These are phyloP conservation scores for Pestalotiopsis sp. DNA, from an alignment of 2,329 filamentous ascomycete genomes.

Conservation along the genomic window DNA sequence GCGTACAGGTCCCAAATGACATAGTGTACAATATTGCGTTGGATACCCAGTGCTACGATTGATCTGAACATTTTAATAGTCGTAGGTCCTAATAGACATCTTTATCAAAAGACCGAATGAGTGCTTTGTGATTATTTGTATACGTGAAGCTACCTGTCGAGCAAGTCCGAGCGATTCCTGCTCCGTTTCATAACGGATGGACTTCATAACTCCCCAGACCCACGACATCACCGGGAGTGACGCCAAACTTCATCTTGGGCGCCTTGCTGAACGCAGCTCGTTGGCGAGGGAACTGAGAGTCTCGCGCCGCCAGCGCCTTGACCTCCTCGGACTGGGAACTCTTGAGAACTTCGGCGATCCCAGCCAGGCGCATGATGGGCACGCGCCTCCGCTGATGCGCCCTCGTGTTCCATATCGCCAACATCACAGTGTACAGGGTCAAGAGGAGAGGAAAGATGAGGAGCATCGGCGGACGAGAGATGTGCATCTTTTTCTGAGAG, in stretches of 20 bases:
- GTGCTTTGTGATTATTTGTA: too few species aligned
- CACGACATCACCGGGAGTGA: not conserved
- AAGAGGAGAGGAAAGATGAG: not conserved
- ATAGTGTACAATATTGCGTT: too few species aligned
- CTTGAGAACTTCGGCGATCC: not conserved
- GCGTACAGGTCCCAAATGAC: too few species aligned
- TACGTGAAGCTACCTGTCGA: too few species aligned
- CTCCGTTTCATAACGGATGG: not conserved
- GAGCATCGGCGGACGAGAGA: not conserved
- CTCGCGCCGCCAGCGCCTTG: not conserved
- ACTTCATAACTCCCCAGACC: not conserved
- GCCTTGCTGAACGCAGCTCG: not conserved
- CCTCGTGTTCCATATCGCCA: not conserved
- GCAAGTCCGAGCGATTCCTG: too few species aligned
- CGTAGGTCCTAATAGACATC: too few species aligned
- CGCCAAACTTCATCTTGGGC: not conserved
- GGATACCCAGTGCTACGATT: too few species aligned
- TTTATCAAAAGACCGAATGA: too few species aligned
- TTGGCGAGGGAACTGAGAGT: not conserved
- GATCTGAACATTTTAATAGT: too few species aligned
- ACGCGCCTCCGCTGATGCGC: not conserved
- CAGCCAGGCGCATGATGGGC: not conserved
- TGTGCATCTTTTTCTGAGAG: not conserved
- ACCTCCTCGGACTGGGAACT: not conserved
- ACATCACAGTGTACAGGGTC: not conserved